phyloP scores from a whole-genome alignment of 2,329 filamentous ascomycete species.

The Ceratocystis diversiconidia region DNA sequence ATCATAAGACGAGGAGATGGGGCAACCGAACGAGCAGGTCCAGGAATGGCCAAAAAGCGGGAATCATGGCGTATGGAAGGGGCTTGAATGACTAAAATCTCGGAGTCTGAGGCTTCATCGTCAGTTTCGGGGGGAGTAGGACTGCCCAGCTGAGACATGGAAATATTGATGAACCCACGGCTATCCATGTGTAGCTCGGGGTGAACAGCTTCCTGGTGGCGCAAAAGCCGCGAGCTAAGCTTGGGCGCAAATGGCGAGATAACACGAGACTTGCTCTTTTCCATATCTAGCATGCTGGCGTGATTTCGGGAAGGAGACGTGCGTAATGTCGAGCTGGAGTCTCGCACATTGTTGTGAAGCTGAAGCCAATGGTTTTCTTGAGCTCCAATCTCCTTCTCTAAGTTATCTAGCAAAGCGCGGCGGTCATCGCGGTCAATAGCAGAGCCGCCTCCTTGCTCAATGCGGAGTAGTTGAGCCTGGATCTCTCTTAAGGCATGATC shows the following conservation, averaged over 20 bases:
- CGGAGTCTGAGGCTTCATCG: slow-evolving; percentile 25
- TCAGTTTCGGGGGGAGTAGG: slow-evolving; percentile 42
- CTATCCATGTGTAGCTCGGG: slow-evolving; percentile 12
- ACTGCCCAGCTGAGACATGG: slow-evolving; percentile 30
- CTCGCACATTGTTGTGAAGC: slow-evolving; percentile 39
- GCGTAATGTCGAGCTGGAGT: slow-evolving; percentile 36
- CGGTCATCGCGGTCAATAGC: not conserved
- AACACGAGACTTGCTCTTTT: not conserved
- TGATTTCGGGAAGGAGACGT: slow-evolving; percentile 21
- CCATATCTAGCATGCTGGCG: slow-evolving; percentile 1
- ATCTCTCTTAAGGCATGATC: slow-evolving; percentile 36
- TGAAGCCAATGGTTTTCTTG: slow-evolving; percentile 47
- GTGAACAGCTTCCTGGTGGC: slow-evolving; percentile 11
- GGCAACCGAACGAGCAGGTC: not conserved
- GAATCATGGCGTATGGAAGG: not conserved
- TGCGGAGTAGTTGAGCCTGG: slow-evolving; percentile 36
- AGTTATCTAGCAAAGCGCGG: slow-evolving; percentile 37
- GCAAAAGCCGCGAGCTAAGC: slow-evolving; percentile 6
- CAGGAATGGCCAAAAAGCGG: not conserved
- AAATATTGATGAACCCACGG: slow-evolving; percentile 15
- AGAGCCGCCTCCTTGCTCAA: slow-evolving; percentile 26
- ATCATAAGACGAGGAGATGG: slow-evolving; percentile 16
- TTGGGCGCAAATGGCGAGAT: slow-evolving; percentile 10
- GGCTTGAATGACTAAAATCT: slow-evolving; percentile 8
- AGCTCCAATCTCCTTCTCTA: slow-evolving; percentile 47